Conservation (phyloP, 306 rosid species). For the Astragalus membranaceus region DNA sequence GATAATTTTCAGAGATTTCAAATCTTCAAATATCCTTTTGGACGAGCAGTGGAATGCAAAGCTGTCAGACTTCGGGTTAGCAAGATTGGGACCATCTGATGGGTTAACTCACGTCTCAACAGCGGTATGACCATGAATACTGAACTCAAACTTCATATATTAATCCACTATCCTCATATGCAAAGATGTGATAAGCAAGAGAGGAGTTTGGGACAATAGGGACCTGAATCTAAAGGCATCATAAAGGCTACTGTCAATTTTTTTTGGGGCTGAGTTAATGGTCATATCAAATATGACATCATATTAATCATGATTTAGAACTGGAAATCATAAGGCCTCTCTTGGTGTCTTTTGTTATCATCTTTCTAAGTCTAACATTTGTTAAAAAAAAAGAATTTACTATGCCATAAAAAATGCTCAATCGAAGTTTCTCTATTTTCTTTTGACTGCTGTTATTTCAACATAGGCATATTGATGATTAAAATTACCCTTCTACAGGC, state of each 20-base stretch:
- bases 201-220: neutral
- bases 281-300: neutral
- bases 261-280: neutral
- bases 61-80: slow-evolving; percentile 91
- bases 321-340: neutral
- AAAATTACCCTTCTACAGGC: neutral
- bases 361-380: neutral
- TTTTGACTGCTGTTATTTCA: neutral
- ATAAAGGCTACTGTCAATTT: neutral
- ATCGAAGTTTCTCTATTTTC: neutral
- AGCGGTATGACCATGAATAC: slow-evolving; percentile 57
- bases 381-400: slow-evolving; percentile 7
- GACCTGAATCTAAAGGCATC: neutral
- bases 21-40: slow-evolving; percentile 88
- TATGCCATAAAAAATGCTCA: neutral
- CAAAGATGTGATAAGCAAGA: neutral
- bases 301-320: neutral
- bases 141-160: slow-evolving; percentile 8
- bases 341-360: neutral
- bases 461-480: slow-evolving; percentile 2
- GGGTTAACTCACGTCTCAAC: slow-evolving; percentile 96
- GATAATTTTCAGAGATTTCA: slow-evolving; percentile 99
- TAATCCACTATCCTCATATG: slow-evolving; percentile 4
- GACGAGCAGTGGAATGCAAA: slow-evolving; percentile 96
- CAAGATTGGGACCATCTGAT: slow-evolving; percentile 93